Percentiles rank a stretch among this genome's conserved stretches.
Evolutionary conservation across 2,329 filamentous ascomycete species (phyloP).

Genomic region (Nigrospora sphaerica): DNA sequence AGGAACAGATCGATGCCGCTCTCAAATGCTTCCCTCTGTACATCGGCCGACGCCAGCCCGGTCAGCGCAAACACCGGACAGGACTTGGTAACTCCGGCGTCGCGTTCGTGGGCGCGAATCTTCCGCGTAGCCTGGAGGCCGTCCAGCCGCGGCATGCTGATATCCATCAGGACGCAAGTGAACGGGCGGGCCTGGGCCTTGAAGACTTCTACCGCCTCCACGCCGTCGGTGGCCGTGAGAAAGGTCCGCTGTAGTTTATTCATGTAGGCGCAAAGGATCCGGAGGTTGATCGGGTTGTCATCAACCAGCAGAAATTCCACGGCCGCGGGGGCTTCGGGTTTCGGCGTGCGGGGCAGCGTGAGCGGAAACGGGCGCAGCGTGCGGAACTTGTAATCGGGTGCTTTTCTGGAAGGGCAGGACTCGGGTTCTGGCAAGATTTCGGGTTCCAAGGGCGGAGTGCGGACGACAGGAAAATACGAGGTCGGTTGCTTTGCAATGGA

Average conservation of each 20-base stretch:
- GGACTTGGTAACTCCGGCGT: conserved; percentile 25
- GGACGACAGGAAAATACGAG: neutral
- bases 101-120: conserved; percentile 32
- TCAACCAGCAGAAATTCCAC: conserved; percentile 25
- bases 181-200: conserved; percentile 6
- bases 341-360: neutral
- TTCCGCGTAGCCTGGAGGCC: conserved; percentile 28
- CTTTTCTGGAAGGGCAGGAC: too few species aligned
- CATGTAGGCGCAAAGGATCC: conserved; percentile 20
- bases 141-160: conserved; percentile 39
- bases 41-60: conserved; percentile 32
- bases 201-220: conserved; percentile 28
- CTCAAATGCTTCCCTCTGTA: conserved; percentile 36
- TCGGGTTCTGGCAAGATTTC: too few species aligned
- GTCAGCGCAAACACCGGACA: conserved; percentile 34
- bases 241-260: conserved; percentile 20
- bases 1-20: conserved; percentile 38
- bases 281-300: conserved; percentile 30
- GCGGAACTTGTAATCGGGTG: too few species aligned
- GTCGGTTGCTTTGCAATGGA: neutral
- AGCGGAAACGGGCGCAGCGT: neutral
- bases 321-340: neutral
- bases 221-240: conserved; percentile 25
- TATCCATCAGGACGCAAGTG: conserved; percentile 19
- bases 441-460: too few species aligned